Evolutionary conservation across 106 monocot species (phyloP).

Genomic region (Phalaenopsis aphrodite): DNA sequence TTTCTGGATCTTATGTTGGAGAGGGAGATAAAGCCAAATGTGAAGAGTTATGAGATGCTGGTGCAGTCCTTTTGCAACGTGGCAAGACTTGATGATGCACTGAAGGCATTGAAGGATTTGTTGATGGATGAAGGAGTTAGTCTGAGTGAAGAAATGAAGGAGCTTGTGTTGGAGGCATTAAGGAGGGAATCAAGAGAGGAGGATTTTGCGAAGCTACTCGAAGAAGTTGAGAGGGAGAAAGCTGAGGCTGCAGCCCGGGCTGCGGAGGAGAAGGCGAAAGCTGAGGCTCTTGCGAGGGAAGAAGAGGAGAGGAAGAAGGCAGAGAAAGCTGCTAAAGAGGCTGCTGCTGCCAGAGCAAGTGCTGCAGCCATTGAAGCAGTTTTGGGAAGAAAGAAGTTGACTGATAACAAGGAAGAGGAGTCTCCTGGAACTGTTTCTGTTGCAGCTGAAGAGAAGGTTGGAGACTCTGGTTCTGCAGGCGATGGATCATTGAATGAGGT

Average conservation of each 20-base stretch:
- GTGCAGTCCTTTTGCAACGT: constrained; percentile 36
- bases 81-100: constrained; percentile 57
- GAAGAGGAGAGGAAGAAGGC: constrained; percentile 86
- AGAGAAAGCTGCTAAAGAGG: constrained; percentile 68
- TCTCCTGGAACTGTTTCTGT: neutral
- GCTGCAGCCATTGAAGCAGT: constrained; percentile 75
- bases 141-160: constrained; percentile 60
- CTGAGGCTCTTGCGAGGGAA: constrained; percentile 69
- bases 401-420: constrained; percentile 26
- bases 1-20: constrained; percentile 73
- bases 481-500: neutral
- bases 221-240: constrained; percentile 83
- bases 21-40: constrained; percentile 70
- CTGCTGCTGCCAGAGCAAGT: constrained; percentile 60
- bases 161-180: constrained; percentile 47
- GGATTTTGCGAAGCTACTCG: constrained; percentile 49
- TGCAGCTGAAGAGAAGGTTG: constrained; percentile 1
- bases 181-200: constrained; percentile 62
- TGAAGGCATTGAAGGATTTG: constrained; percentile 45
- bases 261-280: constrained; percentile 78
- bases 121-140: constrained; percentile 66
- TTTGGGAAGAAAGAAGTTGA: constrained; percentile 34
- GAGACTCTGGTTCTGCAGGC: too few species aligned
- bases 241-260: constrained; percentile 68
- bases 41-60: constrained; percentile 61